Evolutionary conservation across 2,329 filamentous ascomycete genomes (phyloP), one percentile per base, ranked within the genome.

Genomic region (Emergomyces orientalis): DNA sequence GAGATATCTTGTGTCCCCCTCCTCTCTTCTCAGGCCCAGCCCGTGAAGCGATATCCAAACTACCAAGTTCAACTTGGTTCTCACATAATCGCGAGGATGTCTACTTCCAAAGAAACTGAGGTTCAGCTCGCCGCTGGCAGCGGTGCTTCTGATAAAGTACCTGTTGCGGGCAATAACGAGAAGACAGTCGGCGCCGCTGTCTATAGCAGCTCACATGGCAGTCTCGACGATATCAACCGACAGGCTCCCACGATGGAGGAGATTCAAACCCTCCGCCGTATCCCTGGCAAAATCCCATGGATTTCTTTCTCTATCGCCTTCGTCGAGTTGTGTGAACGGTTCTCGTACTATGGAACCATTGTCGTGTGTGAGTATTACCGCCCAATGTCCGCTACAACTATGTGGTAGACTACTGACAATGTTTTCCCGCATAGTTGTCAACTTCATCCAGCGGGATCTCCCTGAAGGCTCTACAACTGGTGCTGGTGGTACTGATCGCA

Each of bases 301-400:
- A 77, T 81, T 62, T 82, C 87, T 63, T 91, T 85, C 76, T 86
- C 85, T 32, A 84, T 91, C 64, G 87, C 86, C 57, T 85, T 90
- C 65, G 84, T 88, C 64, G 88, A 91, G 75, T 77, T 90, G 63
- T 89, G 86, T 76, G 88, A 91, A 77, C 86, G 88, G 58, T 90
- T 89, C 76, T 88, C 86, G 17, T 91, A 90, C 82, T 90, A 91
- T 70, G 88, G 88, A 62, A 86, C 86, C 4, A 82, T 84, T 52
- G 81, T 86, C 39, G 79, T 89, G 37, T 89, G 87, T 83, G 79
- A 67, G 79, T 78, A 27, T 64, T 14, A 19, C 37, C 45, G 41
- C 41, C n/a, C 25, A 57, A 41, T 54, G 41, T 61, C 9, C 9
- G 5, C 17, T 11, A 41, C 22, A 13, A 30, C 27, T 27, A n/a